Base-by-base conservation (phyloP, 2,329 filamentous ascomycete genomes). In the Penicillium sp. region DNA sequence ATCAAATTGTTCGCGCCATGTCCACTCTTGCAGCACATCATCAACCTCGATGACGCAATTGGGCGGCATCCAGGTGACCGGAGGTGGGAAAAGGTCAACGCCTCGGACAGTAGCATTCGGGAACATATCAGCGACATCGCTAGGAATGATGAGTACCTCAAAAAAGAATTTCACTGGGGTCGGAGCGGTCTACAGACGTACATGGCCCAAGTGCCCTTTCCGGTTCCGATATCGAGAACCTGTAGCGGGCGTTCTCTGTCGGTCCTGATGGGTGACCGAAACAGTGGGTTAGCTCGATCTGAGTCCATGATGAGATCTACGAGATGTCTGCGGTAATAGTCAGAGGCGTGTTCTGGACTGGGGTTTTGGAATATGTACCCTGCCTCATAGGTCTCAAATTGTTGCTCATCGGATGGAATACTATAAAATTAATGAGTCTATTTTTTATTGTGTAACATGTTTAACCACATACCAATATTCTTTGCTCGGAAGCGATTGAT, bases 31-130 rank as follows among this genome's bases (percentile, higher is more conserved):
- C 9, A 68, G 61, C 12, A 61, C 53, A 60, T 71, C 65, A 27
- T 70, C 64, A 23, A 71, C 65, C 38, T 70, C 68, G 19, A 71
- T 62, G n/a, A 64, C 52, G 36, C 64, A 69, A 53, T 71, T 71
- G 7, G 69, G 68, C 19, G 68, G 66, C 47, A 64, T 57, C 66
- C 64, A 71, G 6, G 58, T 58, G 10, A 61, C 60, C 0, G 61
- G 64, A 2, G 64, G 63, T 7, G 64, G 64, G 38, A 65, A 70
- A 15, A 71, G 61, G 38, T 71, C 69, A 19, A 71, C 65, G 1
- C 64, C 64, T 6, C 64, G 57, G 35, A 66, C 61, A 15, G 58
- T 61, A 2, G 62, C 59, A 38, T 64, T 38, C 1, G 62, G 63
- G 19, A 59, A 63, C 63, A 64, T 64, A 53, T 66, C 63, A 38